A percentile compares a stretch with the other conserved stretches of the same genome.
These are phyloP conservation scores for Tanacetum coccineum DNA, from an alignment of 129 eudicot genomes.

Conservation along the genomic window DNA sequence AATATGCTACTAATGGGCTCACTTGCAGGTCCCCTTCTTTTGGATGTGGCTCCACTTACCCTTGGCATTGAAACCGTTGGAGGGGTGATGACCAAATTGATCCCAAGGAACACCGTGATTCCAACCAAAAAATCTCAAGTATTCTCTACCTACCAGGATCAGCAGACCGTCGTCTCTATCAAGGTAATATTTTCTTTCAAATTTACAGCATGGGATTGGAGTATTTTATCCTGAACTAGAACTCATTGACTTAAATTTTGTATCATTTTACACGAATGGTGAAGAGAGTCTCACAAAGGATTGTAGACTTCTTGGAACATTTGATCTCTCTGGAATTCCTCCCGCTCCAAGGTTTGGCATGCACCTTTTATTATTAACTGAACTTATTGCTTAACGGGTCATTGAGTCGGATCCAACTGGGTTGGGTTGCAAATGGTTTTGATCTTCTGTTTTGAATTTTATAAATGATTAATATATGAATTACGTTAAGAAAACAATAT, in stretches of 20 bases:
- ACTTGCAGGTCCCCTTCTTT: constrained; percentile 40
- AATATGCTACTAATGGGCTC: background rate
- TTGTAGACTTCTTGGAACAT: constrained; percentile 44
- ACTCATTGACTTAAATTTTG: constrained; percentile 29
- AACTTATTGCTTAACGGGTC: too few relatives aligned
- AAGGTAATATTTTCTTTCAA: too few relatives aligned
- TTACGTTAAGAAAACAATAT: too few relatives aligned
- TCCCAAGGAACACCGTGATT: constrained; percentile 58
- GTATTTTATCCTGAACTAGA: constrained; percentile 44
- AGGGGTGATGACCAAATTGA: constrained; percentile 70
- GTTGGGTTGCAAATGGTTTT: too few relatives aligned
- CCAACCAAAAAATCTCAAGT: constrained; percentile 56
- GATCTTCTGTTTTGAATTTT: background rate
- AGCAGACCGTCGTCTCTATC: too few relatives aligned
- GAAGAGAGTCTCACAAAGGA: constrained; percentile 58
- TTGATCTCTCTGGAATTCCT: constrained; percentile 54
- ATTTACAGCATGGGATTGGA: constrained; percentile 30
- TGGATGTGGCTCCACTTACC: constrained; percentile 60
- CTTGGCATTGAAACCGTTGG: constrained; percentile 66
- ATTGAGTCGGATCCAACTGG: too few relatives aligned
- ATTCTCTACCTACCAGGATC: too few relatives aligned
- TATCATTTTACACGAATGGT: constrained; percentile 54
- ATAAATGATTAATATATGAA: too few relatives aligned
- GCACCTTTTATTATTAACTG: too few relatives aligned
- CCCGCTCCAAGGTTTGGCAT: constrained; percentile 41